These are phyloP conservation scores for Rhizopus microsporus DNA, from an alignment of 371 early-diverging fungal species.

Conservation along the genomic window DNA sequence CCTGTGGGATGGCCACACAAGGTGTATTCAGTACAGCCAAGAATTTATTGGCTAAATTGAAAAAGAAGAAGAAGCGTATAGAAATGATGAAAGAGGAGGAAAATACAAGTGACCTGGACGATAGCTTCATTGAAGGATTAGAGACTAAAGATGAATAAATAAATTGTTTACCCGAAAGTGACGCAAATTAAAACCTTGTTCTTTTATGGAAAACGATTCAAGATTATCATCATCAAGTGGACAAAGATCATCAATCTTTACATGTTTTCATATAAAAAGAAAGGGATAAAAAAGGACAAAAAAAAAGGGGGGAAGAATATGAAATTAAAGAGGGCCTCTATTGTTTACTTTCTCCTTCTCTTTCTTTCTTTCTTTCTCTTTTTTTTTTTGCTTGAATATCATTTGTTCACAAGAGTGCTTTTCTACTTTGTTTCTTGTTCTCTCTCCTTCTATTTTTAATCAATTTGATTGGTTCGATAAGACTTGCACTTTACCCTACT, in stretches of 20 bases:
- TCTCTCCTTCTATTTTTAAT: background rate
- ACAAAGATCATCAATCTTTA: too few relatives aligned
- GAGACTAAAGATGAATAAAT: conserved; percentile 18
- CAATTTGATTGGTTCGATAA: conserved; percentile 1
- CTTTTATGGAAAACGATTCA: too few relatives aligned
- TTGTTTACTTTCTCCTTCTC: background rate
- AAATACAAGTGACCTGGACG: conserved; percentile 35
- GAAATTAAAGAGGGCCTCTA: too few relatives aligned
- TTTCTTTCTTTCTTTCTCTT: background rate
- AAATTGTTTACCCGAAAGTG: too few relatives aligned
- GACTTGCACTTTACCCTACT: background rate
- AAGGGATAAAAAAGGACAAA: too few relatives aligned
- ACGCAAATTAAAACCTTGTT: too few relatives aligned
- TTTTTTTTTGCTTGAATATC: background rate
- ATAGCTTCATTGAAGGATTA: conserved; percentile 38
- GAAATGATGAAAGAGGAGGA: conserved; percentile 34
- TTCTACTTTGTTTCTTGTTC: too few relatives aligned
- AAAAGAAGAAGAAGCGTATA: conserved; percentile 43
- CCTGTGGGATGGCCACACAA: conserved; percentile 82
- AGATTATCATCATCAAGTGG: too few relatives aligned
- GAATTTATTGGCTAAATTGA: conserved; percentile 70
- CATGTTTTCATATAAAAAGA: too few relatives aligned
- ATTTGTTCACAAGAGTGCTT: background rate
- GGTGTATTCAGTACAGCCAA: conserved; percentile 89
- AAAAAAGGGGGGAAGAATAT: too few relatives aligned